Evolutionary conservation across 73 alveolate genomes (phyloP).

Genomic region (Urostyla sp.): DNA sequence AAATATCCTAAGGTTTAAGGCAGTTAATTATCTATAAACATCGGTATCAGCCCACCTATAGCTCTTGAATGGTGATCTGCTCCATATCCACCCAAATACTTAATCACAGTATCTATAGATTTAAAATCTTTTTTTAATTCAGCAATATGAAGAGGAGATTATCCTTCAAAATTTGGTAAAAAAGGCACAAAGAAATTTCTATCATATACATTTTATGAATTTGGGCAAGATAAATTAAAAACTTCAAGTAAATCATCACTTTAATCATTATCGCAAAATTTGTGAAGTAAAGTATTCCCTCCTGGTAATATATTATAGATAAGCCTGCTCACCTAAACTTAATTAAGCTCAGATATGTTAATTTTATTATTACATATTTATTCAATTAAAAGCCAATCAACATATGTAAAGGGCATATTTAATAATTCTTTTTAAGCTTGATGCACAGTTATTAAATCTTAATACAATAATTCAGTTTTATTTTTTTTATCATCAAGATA

Average conservation of each 20-base stretch:
- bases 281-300: conserved; percentile 48
- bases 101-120: conserved; percentile 10
- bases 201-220: too few species aligned
- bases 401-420: conserved; percentile 17
- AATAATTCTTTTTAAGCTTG: not conserved
- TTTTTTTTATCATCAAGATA: conserved; percentile 14
- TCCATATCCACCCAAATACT: not conserved
- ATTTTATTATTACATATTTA: not conserved
- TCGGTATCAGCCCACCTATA: not conserved
- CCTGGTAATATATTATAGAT: conserved; percentile 43
- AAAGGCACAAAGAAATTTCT: conserved; percentile 24
- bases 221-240: not conserved
- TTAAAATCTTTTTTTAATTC: not conserved
- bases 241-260: conserved; percentile 1
- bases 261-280: conserved; percentile 22
- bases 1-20: conserved; percentile 13
- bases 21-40: conserved; percentile 3
- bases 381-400: conserved; percentile 38
- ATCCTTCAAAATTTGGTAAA: conserved; percentile 22
- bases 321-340: not conserved
- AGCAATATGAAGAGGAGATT: conserved; percentile 33
- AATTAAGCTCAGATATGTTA: not conserved
- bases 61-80: conserved; percentile 49
- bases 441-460: conserved; percentile 26
- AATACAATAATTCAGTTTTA: not conserved